A percentile compares a stretch with the other conserved stretches of the same genome.
Evolutionary conservation across 805 yeast genomes (phyloP).

Genomic region (Spathaspora arborariae): DNA sequence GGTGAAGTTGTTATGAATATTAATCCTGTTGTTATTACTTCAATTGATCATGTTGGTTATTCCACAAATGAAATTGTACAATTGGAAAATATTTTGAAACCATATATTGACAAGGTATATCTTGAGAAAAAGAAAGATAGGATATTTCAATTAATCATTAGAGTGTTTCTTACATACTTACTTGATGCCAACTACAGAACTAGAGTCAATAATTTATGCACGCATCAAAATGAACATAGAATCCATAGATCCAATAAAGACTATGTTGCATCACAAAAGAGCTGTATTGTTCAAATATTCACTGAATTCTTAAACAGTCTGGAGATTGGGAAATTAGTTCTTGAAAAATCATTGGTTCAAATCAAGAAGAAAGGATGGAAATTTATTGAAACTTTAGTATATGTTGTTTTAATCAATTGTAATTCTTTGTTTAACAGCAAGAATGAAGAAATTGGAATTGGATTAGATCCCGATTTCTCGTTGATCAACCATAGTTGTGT

Average conservation of each 20-base stretch:
- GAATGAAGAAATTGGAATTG: conserved; percentile 25
- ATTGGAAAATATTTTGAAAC: neutral
- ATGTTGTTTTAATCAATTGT: conserved; percentile 16
- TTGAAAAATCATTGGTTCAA: neutral
- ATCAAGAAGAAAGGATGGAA: conserved; percentile 4
- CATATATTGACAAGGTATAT: neutral
- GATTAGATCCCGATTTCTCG: conserved; percentile 34
- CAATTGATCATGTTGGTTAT: neutral
- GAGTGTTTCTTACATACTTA: conserved; percentile 2
- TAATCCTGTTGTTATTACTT: neutral
- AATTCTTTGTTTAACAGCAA: conserved; percentile 20
- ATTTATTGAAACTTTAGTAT: conserved; percentile 4
- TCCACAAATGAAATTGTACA: neutral
- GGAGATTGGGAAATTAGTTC: neutral
- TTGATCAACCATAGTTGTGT: conserved; percentile 40
- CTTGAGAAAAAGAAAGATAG: neutral
- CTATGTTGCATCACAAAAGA: neutral
- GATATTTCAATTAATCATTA: neutral
- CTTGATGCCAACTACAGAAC: neutral
- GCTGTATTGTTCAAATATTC: neutral
- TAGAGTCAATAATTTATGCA: conserved; percentile 7
- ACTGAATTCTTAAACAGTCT: neutral
- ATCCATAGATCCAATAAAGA: neutral
- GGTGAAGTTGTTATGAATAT: conserved; percentile 2
- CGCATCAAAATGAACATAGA: conserved; percentile 5